Conservation (phyloP, 768 basidiomycete genomes). For the Sarcomyxa edulis region DNA sequence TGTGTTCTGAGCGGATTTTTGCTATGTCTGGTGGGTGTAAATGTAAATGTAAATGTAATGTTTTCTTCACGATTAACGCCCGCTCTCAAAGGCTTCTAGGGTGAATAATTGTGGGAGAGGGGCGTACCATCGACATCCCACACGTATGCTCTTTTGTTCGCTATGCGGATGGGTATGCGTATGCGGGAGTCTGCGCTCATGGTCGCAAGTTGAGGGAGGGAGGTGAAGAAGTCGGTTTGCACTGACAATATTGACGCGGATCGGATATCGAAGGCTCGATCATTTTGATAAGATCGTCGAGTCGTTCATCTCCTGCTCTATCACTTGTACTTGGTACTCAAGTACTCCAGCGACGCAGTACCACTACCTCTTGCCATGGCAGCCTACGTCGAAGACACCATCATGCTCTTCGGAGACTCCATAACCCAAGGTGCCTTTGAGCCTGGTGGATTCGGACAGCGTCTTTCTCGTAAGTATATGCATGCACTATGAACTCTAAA, state of each 20-base stretch:
- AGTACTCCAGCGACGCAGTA: too few species aligned
- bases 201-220: slow-evolving; percentile 7
- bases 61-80: too few species aligned
- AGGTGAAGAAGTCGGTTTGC: too few species aligned
- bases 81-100: too few species aligned
- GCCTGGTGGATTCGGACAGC: slow-evolving; percentile 58
- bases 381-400: slow-evolving; percentile 51
- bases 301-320: too few species aligned
- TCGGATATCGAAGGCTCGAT: too few species aligned
- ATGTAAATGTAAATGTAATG: slow-evolving; percentile 4
- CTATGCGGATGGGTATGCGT: slow-evolving; percentile 60
- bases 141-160: slow-evolving; percentile 78
- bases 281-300: too few species aligned
- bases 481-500: too few species aligned
- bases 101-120: background rate
- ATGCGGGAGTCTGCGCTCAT: slow-evolving; percentile 16
- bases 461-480: slow-evolving; percentile 53
- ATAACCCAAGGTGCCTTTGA: slow-evolving; percentile 70
- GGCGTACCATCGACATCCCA: slow-evolving; percentile 79
- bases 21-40: slow-evolving; percentile 59
- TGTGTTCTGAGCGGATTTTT: slow-evolving; percentile 71
- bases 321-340: too few species aligned
- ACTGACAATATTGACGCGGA: too few species aligned
- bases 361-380: slow-evolving; percentile 37
- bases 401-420: slow-evolving; percentile 80